phyloP scores from a whole-genome alignment of 495 filamentous ascomycete species.

The Haplographium delicatum region DNA sequence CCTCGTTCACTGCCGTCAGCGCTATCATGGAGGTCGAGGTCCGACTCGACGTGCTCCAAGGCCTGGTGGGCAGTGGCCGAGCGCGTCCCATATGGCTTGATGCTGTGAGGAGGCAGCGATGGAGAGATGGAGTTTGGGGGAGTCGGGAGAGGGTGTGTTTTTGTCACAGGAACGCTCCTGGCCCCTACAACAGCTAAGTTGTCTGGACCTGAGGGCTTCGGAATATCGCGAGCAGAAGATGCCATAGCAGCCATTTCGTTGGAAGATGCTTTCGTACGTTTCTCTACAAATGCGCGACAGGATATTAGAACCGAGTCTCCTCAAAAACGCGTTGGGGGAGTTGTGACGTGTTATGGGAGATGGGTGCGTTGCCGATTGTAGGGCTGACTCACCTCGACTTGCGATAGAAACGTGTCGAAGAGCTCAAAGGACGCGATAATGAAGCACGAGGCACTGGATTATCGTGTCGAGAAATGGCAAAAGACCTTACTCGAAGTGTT shows the following conservation, averaged over 20 bases:
- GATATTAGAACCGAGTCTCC: constrained; percentile 37
- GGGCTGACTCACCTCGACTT: constrained; percentile 30
- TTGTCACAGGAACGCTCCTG: constrained; percentile 27
- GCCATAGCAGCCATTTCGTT: constrained; percentile 57
- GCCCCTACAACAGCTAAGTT: constrained; percentile 28
- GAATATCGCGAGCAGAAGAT: constrained; percentile 63
- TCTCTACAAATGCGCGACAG: constrained; percentile 27
- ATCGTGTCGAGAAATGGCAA: constrained; percentile 21
- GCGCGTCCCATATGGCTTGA: constrained; percentile 39
- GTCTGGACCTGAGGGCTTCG: constrained; percentile 46
- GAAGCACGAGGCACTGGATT: constrained; percentile 21
- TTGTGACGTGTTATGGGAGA: constrained; percentile 10
- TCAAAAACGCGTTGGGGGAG: constrained; percentile 25
- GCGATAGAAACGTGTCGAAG: constrained; percentile 29
- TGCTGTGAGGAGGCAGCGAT: constrained; percentile 73
- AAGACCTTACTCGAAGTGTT: constrained; percentile 22
- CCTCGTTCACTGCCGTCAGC: constrained; percentile 23
- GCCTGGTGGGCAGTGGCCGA: constrained; percentile 37
- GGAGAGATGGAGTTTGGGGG: constrained; percentile 97
- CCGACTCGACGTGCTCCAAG: constrained; percentile 73
- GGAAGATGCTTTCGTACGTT: constrained; percentile 34
- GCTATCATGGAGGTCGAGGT: constrained; percentile 76
- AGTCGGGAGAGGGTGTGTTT: constrained; percentile 68
- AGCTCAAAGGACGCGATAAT: constrained; percentile 23
- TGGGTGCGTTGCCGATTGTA: constrained; percentile 5